Evolutionary conservation across 2,329 filamentous ascomycete genomes (phyloP), one percentile per base, ranked within the genome.

Genomic region (Calonectria multiphialidica): DNA sequence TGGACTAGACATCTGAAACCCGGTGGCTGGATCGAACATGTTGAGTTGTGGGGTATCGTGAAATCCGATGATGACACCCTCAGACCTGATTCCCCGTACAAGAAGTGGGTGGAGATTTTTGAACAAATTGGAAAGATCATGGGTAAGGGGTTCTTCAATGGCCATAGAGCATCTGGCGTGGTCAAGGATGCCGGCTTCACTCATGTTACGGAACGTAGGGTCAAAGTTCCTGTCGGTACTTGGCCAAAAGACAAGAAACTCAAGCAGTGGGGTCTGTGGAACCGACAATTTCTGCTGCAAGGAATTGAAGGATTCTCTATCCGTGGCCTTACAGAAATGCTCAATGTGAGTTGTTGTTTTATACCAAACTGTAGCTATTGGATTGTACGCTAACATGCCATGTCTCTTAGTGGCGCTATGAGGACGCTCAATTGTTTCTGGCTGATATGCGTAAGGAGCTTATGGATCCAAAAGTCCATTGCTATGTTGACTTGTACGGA

Each of bases 221-320:
- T 76, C 70, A 80, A 79, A 66, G 71, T 77, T 0, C 76, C 76
- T 0, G 72, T 77, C 35, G 79, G 79, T 13, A 70, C 72, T 2
- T 81, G 83, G 82, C 75, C 83, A 0, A 79, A 77, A 65, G 82
- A 83, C 42, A 75, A 74, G 33, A 69, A 53, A 21, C 72, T 81
- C 6, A 80, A 81, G 66, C 67, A 75, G 13, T 80, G 74, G 79
- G 79, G 77, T n/a, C 50, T 71, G 2, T 80, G 74, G 75, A 80
- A 78, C 8, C 68, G 75, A 0, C 77, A 79, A 15, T 76, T 77
- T 13, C 23, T 79, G 12, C 61, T 80, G 1, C 73, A 76, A 6
- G 78, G 76, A 0, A 68, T 79, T 1, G 79, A 80, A 9, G 79
- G 78, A 0, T 80, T 80, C 16, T 75, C 73, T 0, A 70, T 80